Percentiles rank a stretch among this genome's conserved stretches.
These are phyloP conservation scores for Candida sojae DNA, from an alignment of 1,139 yeast species.

Conservation along the genomic window DNA sequence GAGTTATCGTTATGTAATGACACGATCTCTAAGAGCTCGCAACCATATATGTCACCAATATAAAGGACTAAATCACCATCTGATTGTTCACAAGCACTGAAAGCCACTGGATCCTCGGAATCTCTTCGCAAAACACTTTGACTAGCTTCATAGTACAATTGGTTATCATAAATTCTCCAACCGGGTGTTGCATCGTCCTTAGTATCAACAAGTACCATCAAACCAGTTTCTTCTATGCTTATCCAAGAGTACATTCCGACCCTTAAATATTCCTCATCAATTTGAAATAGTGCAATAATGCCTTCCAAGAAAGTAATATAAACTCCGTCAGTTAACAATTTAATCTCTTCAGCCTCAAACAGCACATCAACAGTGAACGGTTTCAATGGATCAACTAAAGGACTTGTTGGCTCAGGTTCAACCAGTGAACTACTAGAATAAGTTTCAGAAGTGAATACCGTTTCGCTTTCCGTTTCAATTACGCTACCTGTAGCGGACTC, in stretches of 20 bases:
- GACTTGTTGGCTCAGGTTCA: not conserved
- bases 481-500: too few species aligned
- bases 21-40: not conserved
- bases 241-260: not conserved
- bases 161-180: not conserved
- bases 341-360: not conserved
- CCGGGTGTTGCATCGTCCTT: not conserved
- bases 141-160: not conserved
- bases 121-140: not conserved
- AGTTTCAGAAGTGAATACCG: not conserved
- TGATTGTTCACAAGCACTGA: not conserved
- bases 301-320: not conserved
- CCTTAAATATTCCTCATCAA: not conserved
- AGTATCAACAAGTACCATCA: not conserved
- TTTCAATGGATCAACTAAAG: not conserved
- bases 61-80: not conserved
- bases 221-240: not conserved
- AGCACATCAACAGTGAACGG: not conserved
- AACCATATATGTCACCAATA: not conserved
- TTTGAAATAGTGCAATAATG: not conserved
- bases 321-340: not conserved
- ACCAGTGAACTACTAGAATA: not conserved
- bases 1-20: not conserved
- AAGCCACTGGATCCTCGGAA: not conserved
- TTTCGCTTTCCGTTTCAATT: not conserved